Evolutionary conservation across 2,329 filamentous ascomycete species (phyloP).

Genomic region (Hypoxylon sp.): DNA sequence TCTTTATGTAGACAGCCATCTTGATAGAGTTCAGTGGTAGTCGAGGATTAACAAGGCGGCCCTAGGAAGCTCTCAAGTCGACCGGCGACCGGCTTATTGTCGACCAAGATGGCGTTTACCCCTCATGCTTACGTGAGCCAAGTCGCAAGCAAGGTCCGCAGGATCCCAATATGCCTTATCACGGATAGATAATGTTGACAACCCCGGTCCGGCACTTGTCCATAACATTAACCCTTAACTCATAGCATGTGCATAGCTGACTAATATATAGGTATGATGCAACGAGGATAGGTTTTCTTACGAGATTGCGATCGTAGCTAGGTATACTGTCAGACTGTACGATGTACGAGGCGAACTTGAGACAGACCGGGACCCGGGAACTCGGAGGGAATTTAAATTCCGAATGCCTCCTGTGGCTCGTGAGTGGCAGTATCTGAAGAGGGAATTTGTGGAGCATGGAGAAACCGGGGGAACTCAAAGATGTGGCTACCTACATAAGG

Average conservation of each 20-base stretch:
- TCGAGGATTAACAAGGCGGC: constrained; percentile 4
- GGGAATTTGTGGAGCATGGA: constrained; percentile 2
- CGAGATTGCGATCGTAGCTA: constrained; percentile 6
- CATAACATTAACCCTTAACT: neutral
- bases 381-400: constrained; percentile 26
- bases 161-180: neutral
- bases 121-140: constrained; percentile 30
- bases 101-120: constrained; percentile 5
- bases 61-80: constrained; percentile 18
- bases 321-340: too few relatives aligned
- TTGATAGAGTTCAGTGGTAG: neutral
- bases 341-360: neutral
- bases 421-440: constrained; percentile 12
- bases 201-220: too few relatives aligned
- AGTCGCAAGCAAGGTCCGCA: neutral
- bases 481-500: neutral
- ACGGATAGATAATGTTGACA: neutral
- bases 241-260: constrained; percentile 4
- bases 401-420: constrained; percentile 29
- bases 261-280: constrained; percentile 14
- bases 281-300: constrained; percentile 11
- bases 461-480: neutral
- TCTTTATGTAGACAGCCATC: constrained; percentile 32
- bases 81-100: constrained; percentile 15
- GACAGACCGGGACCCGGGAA: constrained; percentile 7